These are phyloP conservation scores for Ascochyta clinopodiicola DNA, from an alignment of 2,329 filamentous ascomycete species.

Conservation along the genomic window DNA sequence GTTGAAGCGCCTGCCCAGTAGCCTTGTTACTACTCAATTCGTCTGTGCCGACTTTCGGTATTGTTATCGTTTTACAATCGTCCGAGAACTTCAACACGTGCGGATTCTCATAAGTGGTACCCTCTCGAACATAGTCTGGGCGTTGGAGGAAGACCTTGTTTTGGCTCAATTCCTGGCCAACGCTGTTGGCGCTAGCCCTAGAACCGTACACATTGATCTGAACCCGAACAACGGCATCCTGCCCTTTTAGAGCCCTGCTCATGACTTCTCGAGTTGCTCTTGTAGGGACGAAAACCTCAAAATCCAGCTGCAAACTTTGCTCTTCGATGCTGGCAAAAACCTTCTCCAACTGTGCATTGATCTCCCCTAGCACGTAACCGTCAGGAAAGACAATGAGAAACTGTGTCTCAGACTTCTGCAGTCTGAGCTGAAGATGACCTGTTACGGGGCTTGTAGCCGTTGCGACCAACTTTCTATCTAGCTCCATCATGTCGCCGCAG, in stretches of 20 bases:
- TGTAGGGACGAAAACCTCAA: conserved; percentile 33
- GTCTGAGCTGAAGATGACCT: conserved; percentile 25
- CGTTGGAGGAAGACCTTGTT: conserved; percentile 36
- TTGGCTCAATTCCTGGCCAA: conserved; percentile 28
- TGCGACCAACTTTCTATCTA: conserved; percentile 22
- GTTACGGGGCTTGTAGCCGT: conserved; percentile 12
- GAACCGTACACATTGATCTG: conserved; percentile 37
- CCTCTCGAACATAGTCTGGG: conserved; percentile 25
- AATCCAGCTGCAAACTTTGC: conserved; percentile 24
- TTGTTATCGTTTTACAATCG: background rate
- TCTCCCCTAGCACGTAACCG: conserved; percentile 20
- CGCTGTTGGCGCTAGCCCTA: background rate
- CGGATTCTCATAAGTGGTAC: conserved; percentile 33
- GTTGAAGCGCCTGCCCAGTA: conserved; percentile 19
- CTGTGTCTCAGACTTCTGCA: conserved; percentile 18
- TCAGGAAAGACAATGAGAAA: conserved; percentile 26
- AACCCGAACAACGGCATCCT: conserved; percentile 35
- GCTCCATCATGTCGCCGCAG: conserved; percentile 30
- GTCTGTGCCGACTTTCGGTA: background rate
- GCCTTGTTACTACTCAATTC: conserved; percentile 1
- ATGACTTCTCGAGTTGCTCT: conserved; percentile 32
- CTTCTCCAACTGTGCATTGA: conserved; percentile 30
- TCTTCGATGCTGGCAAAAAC: conserved; percentile 24
- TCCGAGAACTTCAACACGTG: conserved; percentile 30
- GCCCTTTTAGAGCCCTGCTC: conserved; percentile 24